Percentiles rank a stretch among this genome's conserved stretches.
Evolutionary conservation across 768 basidiomycete species (phyloP).

Genomic region (Amanita subjunquillea): DNA sequence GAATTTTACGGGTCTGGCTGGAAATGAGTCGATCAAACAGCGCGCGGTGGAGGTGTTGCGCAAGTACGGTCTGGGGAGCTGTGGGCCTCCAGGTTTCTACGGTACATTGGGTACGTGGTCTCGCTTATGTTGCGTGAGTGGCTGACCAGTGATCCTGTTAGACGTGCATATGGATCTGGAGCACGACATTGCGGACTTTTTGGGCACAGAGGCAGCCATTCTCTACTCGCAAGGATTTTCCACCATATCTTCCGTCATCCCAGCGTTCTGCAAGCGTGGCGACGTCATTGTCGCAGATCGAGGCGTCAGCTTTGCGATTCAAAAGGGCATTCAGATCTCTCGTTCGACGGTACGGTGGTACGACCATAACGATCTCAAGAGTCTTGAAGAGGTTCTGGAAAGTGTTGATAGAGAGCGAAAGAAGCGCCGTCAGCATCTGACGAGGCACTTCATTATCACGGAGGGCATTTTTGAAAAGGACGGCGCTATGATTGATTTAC

Average conservation of each 20-base stretch:
- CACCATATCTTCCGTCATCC: conserved; percentile 88
- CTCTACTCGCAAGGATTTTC: conserved; percentile 92
- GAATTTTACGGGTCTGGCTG: conserved; percentile 87
- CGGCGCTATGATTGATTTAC: conserved; percentile 85
- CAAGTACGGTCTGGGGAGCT: conserved; percentile 89
- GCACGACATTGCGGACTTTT: conserved; percentile 80
- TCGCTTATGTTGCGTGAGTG: not conserved
- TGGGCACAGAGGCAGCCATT: conserved; percentile 83
- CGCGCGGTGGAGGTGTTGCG: conserved; percentile 74
- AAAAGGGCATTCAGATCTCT: conserved; percentile 91
- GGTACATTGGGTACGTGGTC: conserved; percentile 74
- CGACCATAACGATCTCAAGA: conserved; percentile 90
- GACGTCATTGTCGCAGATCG: conserved; percentile 98
- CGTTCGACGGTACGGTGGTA: conserved; percentile 91
- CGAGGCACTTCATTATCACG: conserved; percentile 89
- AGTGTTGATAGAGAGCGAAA: conserved; percentile 81
- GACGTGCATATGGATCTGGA: conserved; percentile 91
- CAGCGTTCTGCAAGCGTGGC: conserved; percentile 95
- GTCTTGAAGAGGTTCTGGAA: conserved; percentile 81
- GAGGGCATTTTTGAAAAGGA: conserved; percentile 97
- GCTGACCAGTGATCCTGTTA: conserved; percentile 18
- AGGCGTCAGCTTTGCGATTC: conserved; percentile 91
- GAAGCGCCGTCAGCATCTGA: conserved; percentile 73
- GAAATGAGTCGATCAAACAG: conserved; percentile 81
- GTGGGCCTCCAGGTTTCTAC: conserved; percentile 96